These are phyloP conservation scores for Gentiana straminea DNA, from an alignment of 257 asterid species.

Conservation along the genomic window DNA sequence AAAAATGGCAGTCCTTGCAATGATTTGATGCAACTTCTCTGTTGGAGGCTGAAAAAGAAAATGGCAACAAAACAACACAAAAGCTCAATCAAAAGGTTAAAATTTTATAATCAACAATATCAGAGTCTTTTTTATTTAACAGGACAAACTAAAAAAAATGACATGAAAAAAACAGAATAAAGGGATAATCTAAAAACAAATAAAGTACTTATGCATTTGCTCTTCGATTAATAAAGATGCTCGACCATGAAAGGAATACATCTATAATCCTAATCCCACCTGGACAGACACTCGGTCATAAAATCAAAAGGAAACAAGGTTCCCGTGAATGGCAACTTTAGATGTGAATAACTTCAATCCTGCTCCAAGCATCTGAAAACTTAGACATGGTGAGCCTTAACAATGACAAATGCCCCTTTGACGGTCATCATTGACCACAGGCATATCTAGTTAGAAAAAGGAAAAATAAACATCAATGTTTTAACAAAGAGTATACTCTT, in stretches of 20 bases:
- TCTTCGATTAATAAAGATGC: conserved; percentile 42
- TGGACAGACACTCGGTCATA: conserved; percentile 66
- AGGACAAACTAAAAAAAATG: conserved; percentile 6
- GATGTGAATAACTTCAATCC: conserved; percentile 65
- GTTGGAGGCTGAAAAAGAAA: conserved; percentile 65
- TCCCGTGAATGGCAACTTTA: conserved; percentile 80
- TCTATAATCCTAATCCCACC: conserved; percentile 93
- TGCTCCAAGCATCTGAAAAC: conserved; percentile 99
- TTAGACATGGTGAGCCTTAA: conserved; percentile 75
- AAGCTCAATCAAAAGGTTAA: conserved; percentile 18
- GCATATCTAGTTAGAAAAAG: conserved; percentile 32
- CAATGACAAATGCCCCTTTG: conserved; percentile 37
- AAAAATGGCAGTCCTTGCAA: conserved; percentile 84
- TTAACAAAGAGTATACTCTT: conserved; percentile 12
- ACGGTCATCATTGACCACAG: conserved; percentile 43
- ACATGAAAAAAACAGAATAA: not conserved
- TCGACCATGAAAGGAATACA: conserved; percentile 42
- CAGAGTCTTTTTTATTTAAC: conserved; percentile 5
- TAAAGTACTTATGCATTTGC: conserved; percentile 22
- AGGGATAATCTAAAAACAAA: conserved; percentile 10
- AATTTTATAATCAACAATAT: conserved; percentile 7
- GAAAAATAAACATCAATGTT: conserved; percentile 16
- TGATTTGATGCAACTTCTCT: conserved; percentile 84
- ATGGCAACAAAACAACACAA: conserved; percentile 4
- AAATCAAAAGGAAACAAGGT: conserved; percentile 85